Evolutionary conservation across 805 yeast genomes (phyloP).

Genomic region (Candida ortonii): DNA sequence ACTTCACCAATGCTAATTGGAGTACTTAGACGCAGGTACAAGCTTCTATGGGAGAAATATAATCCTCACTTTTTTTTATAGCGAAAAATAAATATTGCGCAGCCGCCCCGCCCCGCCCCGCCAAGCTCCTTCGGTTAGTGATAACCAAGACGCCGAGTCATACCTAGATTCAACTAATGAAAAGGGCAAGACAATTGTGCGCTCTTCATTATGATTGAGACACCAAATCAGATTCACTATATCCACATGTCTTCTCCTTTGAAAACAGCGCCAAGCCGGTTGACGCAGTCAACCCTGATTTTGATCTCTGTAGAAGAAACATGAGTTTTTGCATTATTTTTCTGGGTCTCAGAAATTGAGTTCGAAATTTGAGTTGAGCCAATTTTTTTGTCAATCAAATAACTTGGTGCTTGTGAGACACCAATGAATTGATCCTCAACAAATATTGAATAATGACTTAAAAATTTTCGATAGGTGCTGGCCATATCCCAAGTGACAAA

Average conservation of each 20-base stretch:
- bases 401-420: slow-evolving; percentile 15
- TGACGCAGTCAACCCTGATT: slow-evolving; percentile 27
- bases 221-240: slow-evolving; percentile 1
- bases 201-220: neutral
- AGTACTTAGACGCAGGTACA: too few species aligned
- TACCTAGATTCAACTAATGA: too few species aligned
- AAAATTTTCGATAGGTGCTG: slow-evolving; percentile 11
- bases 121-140: too few species aligned
- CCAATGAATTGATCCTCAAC: slow-evolving; percentile 31
- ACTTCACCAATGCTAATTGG: too few species aligned
- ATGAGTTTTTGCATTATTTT: neutral
- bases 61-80: too few species aligned
- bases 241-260: slow-evolving; percentile 10
- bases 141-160: too few species aligned
- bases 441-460: slow-evolving; percentile 32
- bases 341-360: neutral
- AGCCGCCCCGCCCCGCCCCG: too few species aligned
- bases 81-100: too few species aligned
- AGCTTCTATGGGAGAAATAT: too few species aligned
- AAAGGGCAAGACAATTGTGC: too few species aligned
- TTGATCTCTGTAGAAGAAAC: slow-evolving; percentile 4
- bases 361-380: neutral
- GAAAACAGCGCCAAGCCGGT: slow-evolving; percentile 19
- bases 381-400: slow-evolving; percentile 6
- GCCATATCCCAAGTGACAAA: slow-evolving; percentile 26